phyloP scores from a whole-genome alignment of 306 rosid species.

The Castanopsis chinensis region DNA sequence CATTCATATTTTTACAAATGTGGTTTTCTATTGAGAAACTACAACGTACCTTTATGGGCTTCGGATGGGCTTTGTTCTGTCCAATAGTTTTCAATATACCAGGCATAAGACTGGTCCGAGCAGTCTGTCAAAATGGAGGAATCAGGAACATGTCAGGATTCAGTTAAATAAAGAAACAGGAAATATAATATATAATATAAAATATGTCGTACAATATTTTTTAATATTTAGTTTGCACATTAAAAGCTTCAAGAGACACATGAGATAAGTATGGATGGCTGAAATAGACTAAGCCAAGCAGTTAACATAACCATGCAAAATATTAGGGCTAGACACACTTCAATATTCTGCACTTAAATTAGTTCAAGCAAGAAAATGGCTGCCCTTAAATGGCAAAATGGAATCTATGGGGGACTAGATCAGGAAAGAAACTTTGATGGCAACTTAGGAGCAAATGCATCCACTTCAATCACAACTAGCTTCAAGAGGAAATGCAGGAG shows the following conservation, averaged over 20 bases:
- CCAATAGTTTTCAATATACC: conserved; percentile 85
- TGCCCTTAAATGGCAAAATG: not conserved
- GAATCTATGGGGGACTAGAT: not conserved
- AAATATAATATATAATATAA: not conserved
- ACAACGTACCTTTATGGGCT: conserved; percentile 80
- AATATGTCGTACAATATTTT: not conserved
- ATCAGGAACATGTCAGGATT: conserved; percentile 7
- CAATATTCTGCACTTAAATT: not conserved
- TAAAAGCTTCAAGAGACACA: not conserved
- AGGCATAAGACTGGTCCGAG: conserved; percentile 83
- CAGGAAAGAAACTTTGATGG: not conserved
- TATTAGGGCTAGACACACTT: not conserved
- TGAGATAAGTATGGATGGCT: not conserved
- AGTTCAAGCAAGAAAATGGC: not conserved
- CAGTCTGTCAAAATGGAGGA: conserved; percentile 46
- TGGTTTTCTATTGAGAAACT: not conserved
- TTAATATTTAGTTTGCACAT: not conserved
- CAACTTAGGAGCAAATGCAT: not conserved
- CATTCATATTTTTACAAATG: not conserved
- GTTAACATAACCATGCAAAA: not conserved
- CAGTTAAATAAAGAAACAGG: not conserved
- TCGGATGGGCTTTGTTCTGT: conserved; percentile 90
- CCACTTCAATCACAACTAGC: not conserved
- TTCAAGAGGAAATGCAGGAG: not conserved
- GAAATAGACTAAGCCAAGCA: not conserved